Conservation (phyloP, 768 basidiomycete species). For the Xerocomus spinulosus region DNA sequence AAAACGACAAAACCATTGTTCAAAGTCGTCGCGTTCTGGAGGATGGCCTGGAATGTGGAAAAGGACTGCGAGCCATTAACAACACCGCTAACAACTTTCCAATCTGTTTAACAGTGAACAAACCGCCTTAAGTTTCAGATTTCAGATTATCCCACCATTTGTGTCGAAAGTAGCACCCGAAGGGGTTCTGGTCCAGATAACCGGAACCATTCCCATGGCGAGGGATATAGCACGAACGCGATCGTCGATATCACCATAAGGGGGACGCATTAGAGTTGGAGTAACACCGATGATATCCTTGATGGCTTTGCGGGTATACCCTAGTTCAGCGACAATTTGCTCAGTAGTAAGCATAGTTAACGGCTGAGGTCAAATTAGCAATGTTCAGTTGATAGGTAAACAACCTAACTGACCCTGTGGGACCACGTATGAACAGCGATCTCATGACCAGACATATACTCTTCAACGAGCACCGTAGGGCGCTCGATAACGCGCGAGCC, state of each 20-base stretch:
- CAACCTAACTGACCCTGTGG: constrained; percentile 48
- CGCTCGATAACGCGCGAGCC: constrained; percentile 81
- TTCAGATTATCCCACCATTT: constrained; percentile 45
- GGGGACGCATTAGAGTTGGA: constrained; percentile 75
- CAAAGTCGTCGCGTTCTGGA: constrained; percentile 59
- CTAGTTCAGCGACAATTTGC: constrained; percentile 89
- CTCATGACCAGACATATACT: constrained; percentile 78
- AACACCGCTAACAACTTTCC: constrained; percentile 79
- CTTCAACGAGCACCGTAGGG: constrained; percentile 68
- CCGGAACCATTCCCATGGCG: constrained; percentile 88
- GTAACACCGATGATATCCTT: constrained; percentile 70
- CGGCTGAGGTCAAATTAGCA: constrained; percentile 36
- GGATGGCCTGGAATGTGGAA: constrained; percentile 67
- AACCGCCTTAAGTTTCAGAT: neutral
- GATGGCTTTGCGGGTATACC: constrained; percentile 88
- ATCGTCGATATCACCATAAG: constrained; percentile 86
- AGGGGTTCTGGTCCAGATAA: constrained; percentile 81
- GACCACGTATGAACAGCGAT: constrained; percentile 91
- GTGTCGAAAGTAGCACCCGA: constrained; percentile 60
- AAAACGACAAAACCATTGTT: constrained; percentile 81
- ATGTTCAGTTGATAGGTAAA: constrained; percentile 1
- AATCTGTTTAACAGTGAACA: constrained; percentile 47
- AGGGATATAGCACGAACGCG: constrained; percentile 87
- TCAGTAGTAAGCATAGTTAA: constrained; percentile 70
- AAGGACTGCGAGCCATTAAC: constrained; percentile 63